Percentiles rank a stretch among this genome's conserved stretches.
phyloP scores from a whole-genome alignment of 2,329 filamentous ascomycete genomes.

The Penicillium griseofulvum region DNA sequence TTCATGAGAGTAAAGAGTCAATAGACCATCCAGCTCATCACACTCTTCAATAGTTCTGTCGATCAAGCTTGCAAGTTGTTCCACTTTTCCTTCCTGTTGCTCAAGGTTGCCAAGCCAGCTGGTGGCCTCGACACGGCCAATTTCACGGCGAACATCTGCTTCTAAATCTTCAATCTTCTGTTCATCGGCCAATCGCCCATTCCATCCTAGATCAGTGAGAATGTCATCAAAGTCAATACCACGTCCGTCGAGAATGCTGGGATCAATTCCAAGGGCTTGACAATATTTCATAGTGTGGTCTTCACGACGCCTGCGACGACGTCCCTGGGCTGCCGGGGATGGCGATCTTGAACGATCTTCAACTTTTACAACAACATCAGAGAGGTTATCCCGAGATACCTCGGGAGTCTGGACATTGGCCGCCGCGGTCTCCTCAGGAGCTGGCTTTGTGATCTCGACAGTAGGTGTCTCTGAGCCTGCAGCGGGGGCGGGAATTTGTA shows the following conservation, averaged over 20 bases:
- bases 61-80: conserved; percentile 79
- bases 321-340: conserved; percentile 46
- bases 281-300: conserved; percentile 79
- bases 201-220: conserved; percentile 86
- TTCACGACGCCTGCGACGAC: conserved; percentile 61
- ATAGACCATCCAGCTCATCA: conserved; percentile 88
- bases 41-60: conserved; percentile 92
- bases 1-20: conserved; percentile 93
- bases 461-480: conserved; percentile 27
- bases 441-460: conserved; percentile 40
- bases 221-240: conserved; percentile 78
- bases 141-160: conserved; percentile 77
- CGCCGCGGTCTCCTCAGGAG: conserved; percentile 30
- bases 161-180: conserved; percentile 78
- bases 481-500: conserved; percentile 16
- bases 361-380: conserved; percentile 20
- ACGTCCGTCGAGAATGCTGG: conserved; percentile 69
- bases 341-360: conserved; percentile 33
- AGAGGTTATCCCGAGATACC: conserved; percentile 23
- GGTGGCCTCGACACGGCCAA: conserved; percentile 86
- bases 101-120: conserved; percentile 82
- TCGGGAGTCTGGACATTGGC: conserved; percentile 22
- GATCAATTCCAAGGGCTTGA: conserved; percentile 72
- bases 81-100: conserved; percentile 85
- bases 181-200: conserved; percentile 70